phyloP scores from a whole-genome alignment of 1,284 basidiomycete genomes.

The Leccinum huronense region DNA sequence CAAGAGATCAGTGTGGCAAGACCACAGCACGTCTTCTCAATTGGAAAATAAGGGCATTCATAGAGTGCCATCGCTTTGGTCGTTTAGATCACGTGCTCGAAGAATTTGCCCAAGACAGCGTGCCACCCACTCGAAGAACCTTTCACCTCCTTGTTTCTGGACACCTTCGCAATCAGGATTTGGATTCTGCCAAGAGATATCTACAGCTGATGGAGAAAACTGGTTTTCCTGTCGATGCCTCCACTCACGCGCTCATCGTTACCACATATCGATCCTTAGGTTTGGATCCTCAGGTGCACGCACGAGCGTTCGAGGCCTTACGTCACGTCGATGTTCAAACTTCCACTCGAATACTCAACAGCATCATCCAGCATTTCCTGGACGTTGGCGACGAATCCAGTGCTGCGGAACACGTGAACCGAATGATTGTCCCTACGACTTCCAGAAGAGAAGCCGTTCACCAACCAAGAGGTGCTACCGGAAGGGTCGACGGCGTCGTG shows the following conservation, averaged over 20 bases:
- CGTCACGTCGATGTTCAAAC: slow-evolving; percentile 38
- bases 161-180: slow-evolving; percentile 65
- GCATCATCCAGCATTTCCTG: slow-evolving; percentile 57
- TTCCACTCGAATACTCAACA: slow-evolving; percentile 58
- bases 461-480: slow-evolving; percentile 37
- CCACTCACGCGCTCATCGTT: slow-evolving; percentile 60
- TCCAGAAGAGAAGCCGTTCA: slow-evolving; percentile 18
- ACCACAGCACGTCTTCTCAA: slow-evolving; percentile 59
- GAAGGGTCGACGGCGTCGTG: slow-evolving; percentile 33
- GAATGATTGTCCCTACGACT: slow-evolving; percentile 49
- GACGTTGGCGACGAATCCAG: slow-evolving; percentile 52
- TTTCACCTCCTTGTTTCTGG: slow-evolving; percentile 65
- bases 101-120: slow-evolving; percentile 46
- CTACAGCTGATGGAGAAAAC: slow-evolving; percentile 55
- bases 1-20: slow-evolving; percentile 45
- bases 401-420: slow-evolving; percentile 46
- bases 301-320: slow-evolving; percentile 50
- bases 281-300: slow-evolving; percentile 52
- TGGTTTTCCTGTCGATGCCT: slow-evolving; percentile 51
- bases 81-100: slow-evolving; percentile 45
- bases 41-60: slow-evolving; percentile 60
- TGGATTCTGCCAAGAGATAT: slow-evolving; percentile 50
- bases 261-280: slow-evolving; percentile 61
- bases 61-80: slow-evolving; percentile 52
- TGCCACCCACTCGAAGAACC: slow-evolving; percentile 56